Base-by-base conservation (phyloP, 2,329 filamentous ascomycete genomes). In the Thermothelomyces thermophilus region DNA sequence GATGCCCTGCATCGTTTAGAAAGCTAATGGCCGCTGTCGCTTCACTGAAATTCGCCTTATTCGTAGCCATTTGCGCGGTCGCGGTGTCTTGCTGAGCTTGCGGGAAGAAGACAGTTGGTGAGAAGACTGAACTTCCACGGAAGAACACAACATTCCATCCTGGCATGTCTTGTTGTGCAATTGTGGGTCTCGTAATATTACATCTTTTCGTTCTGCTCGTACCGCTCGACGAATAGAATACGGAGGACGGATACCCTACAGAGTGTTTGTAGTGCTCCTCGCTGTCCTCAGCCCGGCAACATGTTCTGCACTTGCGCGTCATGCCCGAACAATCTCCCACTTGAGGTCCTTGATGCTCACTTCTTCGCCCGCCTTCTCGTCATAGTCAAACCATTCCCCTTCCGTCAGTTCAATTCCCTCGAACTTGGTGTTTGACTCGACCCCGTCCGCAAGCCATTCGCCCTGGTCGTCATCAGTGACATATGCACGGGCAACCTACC, bases 331-430 rank as follows among this genome's bases (percentile, higher is more conserved):
- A 58, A 98, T 86, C 58, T 90, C 84, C 89, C 90, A 98, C 54
- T 80, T 87, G 48, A 95, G 68, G 26, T 93, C 87, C 65, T 89
- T 91, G 66, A 96, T 90, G 67, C 87, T 93, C 41, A 96, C 90
- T 68, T 97, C 90, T 43, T 95, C 88, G 0, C 84, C 78, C 0
- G 87, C 79, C 73, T 97, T 96, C 70, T 97, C 90, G 60, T 97
- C 90, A 62, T 97, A 98, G 61, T 97, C 91, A 68, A 86, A 98
- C 93, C 93, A 98, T 62, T 98, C 93, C 22, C 87, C 91, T 24
- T 98, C 93, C 0, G 74, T 73, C 48, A 98, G 70, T 59, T 97
- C 90, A 47, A 97, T 86, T 5, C 71, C 81, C 0, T 80, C 75
- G 63, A 98, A 98, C 61, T 88, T 87, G 35, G 87, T 93, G 9